Percentiles rank a stretch among this genome's conserved stretches.
Evolutionary conservation across 2,329 filamentous ascomycete species (phyloP).

Genomic region (Pyricularia sp.): DNA sequence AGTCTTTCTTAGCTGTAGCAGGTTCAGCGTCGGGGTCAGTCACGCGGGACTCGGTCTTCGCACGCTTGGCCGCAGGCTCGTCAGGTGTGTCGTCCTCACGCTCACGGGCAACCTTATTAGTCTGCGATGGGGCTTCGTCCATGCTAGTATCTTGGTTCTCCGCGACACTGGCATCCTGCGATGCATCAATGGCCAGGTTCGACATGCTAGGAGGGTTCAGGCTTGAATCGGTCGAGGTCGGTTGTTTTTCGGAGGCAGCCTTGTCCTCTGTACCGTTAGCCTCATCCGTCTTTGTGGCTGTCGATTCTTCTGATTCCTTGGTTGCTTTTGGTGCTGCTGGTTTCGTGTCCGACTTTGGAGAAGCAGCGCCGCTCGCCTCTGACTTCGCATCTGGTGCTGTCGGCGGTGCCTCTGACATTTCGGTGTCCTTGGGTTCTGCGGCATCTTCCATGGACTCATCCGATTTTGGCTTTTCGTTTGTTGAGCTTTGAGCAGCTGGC

Average conservation of each 20-base stretch:
- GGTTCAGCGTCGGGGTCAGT: constrained; percentile 16
- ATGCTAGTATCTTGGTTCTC: constrained; percentile 30
- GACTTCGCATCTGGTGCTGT: background rate
- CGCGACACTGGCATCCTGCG: constrained; percentile 19
- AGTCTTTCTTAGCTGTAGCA: constrained; percentile 12
- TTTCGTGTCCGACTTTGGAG: background rate
- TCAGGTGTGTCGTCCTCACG: constrained; percentile 63
- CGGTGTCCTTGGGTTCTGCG: background rate
- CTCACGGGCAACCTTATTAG: constrained; percentile 58
- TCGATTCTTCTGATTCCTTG: background rate
- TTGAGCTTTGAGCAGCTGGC: background rate
- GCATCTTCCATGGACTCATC: constrained; percentile 5
- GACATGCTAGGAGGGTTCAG: constrained; percentile 26
- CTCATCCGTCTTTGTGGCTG: constrained; percentile 4
- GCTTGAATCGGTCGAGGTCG: constrained; percentile 22
- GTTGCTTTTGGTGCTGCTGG: background rate
- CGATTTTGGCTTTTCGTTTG: background rate
- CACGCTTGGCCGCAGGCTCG: constrained; percentile 69
- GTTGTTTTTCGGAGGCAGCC: constrained; percentile 12
- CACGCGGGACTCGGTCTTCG: constrained; percentile 47
- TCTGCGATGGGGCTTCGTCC: constrained; percentile 27
- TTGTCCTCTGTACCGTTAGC: constrained; percentile 12
- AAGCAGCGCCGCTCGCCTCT: background rate
- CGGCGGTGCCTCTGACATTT: background rate
- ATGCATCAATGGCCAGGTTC: constrained; percentile 24